Evolutionary conservation across 73 alveolate species (phyloP), one percentile per base, ranked within the genome.

Genomic region (Paramecium pentaurelia): DNA sequence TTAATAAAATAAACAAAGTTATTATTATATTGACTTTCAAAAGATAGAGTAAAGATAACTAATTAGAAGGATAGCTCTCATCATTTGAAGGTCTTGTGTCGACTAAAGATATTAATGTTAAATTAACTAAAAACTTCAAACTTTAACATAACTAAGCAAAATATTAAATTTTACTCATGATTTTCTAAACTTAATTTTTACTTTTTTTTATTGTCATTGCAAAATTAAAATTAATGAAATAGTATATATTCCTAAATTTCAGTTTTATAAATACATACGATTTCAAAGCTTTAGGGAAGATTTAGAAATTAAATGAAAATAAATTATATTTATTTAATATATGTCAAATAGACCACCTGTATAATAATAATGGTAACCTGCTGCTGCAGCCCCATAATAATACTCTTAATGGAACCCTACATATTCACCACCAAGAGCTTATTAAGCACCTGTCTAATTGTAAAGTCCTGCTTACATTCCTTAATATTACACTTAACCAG

Each of bases 391-490:
- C 12, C 77, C 77, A 27, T 60, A 60, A 60, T 9, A 12, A 10
- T 12, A 60, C 2, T 44, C 77, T 8, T 60, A 60, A 60, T 71
- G 54, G 86, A 71, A 28, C 25, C 58, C 54, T 5, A 28, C 86
- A 71, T 28, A 27, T 38, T 71, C 86, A 8, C 86, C 86, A 32
- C 86, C 86, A 28, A 71, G 86, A 71, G 30, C 86, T 11, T 71
- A 71, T 71, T 28, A 34, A n/a, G 58, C 86, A 7, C 86, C 86
- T 8, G 86, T 34, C 16, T 32, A 28, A 28, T 34, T 71, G 9
- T 28, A 28, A 6, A 71, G 86, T 34, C 86, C 86, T 30, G 47
- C 58, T 1, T 71, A 71, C 30, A 34, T 34, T 71, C 86, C 86
- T 71, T 11, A 28, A 20, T 71, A 71, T 34, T 28, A 28, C 20